A percentile compares a stretch with the other conserved stretches of the same genome.
phyloP scores from a whole-genome alignment of 257 asterid species.

The Solanum medicagineum region DNA sequence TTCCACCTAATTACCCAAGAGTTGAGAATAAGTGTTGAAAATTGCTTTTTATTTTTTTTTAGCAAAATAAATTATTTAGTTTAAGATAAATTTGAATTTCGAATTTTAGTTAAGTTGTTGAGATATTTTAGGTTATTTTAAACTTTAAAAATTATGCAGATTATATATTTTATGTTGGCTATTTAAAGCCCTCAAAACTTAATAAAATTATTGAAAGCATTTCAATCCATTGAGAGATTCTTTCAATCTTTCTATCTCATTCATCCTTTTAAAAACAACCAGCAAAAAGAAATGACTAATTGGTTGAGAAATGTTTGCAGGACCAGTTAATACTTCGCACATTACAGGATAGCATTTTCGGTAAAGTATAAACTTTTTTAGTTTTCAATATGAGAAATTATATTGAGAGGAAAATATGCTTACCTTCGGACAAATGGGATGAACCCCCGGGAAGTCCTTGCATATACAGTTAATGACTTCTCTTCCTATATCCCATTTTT shows the following conservation, averaged over 20 bases:
- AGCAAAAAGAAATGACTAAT: not conserved
- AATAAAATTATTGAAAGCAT: no score
- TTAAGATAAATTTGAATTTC: no score
- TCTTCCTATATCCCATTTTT: slow-evolving; percentile 67
- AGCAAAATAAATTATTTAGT: no score
- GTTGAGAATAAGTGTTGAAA: not conserved
- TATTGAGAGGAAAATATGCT: not conserved
- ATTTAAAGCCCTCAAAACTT: no score
- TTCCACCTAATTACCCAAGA: slow-evolving; percentile 36
- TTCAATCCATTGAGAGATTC: no score
- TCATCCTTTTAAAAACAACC: no score
- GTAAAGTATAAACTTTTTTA: not conserved
- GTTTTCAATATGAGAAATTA: not conserved
- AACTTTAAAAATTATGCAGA: no score
- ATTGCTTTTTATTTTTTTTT: no score
- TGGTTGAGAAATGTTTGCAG: not conserved
- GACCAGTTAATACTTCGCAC: not conserved
- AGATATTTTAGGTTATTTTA: no score
- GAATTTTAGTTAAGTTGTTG: no score
- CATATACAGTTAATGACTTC: slow-evolving; percentile 49
- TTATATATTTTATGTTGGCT: no score
- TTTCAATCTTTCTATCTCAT: no score
- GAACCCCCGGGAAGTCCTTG: slow-evolving; percentile 64
- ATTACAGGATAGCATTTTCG: not conserved
- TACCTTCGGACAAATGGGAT: slow-evolving; percentile 66